These are phyloP conservation scores for Coprinellus micaceus DNA, from an alignment of 768 basidiomycete species.

Conservation along the genomic window DNA sequence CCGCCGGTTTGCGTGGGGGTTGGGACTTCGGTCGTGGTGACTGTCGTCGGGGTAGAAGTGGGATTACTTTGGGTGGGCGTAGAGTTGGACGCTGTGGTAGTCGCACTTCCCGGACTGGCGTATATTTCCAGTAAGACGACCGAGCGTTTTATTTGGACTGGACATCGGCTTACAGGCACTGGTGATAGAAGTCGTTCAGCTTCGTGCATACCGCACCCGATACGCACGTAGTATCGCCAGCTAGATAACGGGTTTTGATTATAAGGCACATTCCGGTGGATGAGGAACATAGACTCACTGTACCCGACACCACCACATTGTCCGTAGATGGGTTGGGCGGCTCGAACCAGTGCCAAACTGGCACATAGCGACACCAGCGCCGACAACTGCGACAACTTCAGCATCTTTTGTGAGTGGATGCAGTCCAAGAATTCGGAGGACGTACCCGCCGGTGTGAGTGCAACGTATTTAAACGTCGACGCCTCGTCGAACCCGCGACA, in stretches of 20 bases:
- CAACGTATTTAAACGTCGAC: neutral
- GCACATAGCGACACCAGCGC: neutral
- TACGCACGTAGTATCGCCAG: slow-evolving; percentile 37
- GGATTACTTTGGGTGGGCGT: slow-evolving; percentile 23
- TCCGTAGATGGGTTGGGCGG: slow-evolving; percentile 34
- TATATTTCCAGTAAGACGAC: neutral
- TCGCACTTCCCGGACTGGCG: slow-evolving; percentile 20
- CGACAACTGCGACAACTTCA: neutral
- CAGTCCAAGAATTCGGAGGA: too few relatives aligned
- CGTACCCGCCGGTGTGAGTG: too few relatives aligned
- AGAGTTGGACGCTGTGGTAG: slow-evolving; percentile 18
- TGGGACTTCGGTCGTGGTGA: neutral
- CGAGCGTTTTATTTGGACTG: neutral
- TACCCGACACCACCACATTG: slow-evolving; percentile 54
- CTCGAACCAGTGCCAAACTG: neutral
- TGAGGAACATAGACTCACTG: slow-evolving; percentile 32
- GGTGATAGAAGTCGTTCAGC: slow-evolving; percentile 37
- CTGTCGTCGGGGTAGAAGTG: slow-evolving; percentile 33
- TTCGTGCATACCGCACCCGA: slow-evolving; percentile 31
- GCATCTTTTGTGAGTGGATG: neutral
- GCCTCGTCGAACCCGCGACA: neutral
- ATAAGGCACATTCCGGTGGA: neutral
- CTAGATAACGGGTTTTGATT: slow-evolving; percentile 16
- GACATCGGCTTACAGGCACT: slow-evolving; percentile 34
- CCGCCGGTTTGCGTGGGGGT: neutral